phyloP scores from a whole-genome alignment of 805 yeast species.

The Wickerhamomyces bisporus region DNA sequence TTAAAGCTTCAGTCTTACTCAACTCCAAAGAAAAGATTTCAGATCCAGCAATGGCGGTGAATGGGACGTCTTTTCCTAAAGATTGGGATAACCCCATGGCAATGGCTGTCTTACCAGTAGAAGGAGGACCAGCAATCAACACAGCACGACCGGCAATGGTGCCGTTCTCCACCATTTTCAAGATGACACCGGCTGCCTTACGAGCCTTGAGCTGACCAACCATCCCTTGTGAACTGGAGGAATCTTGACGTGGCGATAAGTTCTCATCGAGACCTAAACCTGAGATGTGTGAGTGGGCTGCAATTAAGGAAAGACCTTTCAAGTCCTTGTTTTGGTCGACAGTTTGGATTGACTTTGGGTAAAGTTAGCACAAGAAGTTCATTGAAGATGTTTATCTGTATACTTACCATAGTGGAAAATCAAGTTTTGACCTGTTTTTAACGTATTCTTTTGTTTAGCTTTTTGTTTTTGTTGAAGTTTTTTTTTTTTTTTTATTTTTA shows the following conservation, averaged over 20 bases:
- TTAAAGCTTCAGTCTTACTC: slow-evolving; percentile 91
- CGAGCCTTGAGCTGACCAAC: slow-evolving; percentile 96
- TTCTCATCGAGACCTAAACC: slow-evolving; percentile 96
- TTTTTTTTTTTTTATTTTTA: neutral
- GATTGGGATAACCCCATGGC: slow-evolving; percentile 89
- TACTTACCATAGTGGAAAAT: slow-evolving; percentile 9
- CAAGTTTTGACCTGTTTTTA: neutral
- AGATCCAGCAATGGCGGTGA: slow-evolving; percentile 91
- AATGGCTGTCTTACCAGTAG: slow-evolving; percentile 97
- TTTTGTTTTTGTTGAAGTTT: neutral
- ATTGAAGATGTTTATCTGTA: slow-evolving; percentile 1
- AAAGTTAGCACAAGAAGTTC: neutral
- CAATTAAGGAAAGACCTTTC: slow-evolving; percentile 71
- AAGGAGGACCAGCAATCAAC: slow-evolving; percentile 95
- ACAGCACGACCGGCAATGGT: slow-evolving; percentile 97
- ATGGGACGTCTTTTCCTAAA: slow-evolving; percentile 72
- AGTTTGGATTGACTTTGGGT: slow-evolving; percentile 34
- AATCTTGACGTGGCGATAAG: slow-evolving; percentile 64
- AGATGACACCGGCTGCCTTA: slow-evolving; percentile 90
- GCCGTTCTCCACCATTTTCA: slow-evolving; percentile 90
- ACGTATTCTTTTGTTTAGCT: neutral
- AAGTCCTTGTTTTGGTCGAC: slow-evolving; percentile 41
- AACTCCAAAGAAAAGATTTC: slow-evolving; percentile 90
- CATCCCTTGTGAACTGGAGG: slow-evolving; percentile 77
- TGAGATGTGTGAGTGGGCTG: slow-evolving; percentile 97